Evolutionary conservation across 148 eudicot genomes (phyloP).

Genomic region (Dianthus caryophyllus): DNA sequence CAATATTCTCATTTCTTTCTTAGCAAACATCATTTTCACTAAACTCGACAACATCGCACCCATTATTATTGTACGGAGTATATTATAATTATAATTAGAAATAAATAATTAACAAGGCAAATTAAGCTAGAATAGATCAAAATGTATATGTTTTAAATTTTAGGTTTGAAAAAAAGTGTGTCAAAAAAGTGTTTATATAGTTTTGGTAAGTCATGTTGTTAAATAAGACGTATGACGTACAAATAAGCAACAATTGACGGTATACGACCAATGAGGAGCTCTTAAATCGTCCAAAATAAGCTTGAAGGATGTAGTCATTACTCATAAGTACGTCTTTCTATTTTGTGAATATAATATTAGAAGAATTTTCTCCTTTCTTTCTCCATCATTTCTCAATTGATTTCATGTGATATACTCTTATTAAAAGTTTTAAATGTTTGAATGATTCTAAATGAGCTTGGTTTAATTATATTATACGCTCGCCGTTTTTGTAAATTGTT

Average conservation of each 20-base stretch:
- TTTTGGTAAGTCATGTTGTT: not conserved
- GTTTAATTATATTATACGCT: no score
- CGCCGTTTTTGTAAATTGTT: no score
- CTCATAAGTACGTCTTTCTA: not conserved
- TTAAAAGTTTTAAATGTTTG: no score
- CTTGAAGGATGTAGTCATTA: not conserved
- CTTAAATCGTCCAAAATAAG: not conserved
- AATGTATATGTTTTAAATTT: not conserved
- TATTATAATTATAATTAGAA: not conserved
- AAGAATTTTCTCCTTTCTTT: no score
- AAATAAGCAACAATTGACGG: not conserved
- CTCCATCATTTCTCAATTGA: no score
- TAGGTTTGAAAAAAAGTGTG: not conserved
- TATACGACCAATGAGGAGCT: not conserved
- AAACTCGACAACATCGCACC: conserved; percentile 54
- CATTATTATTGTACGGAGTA: conserved; percentile 32
- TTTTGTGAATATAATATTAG: no score
- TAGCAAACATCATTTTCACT: conserved; percentile 50
- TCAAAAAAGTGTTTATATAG: not conserved
- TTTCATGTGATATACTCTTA: no score
- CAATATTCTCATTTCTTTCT: conserved; percentile 77
- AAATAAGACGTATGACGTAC: not conserved
- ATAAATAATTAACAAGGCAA: not conserved
- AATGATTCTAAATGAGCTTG: no score
- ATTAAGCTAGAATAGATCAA: not conserved